Evolutionary conservation across 2,329 filamentous ascomycete genomes (phyloP), one percentile per base, ranked within the genome.

Genomic region (Nemania serpens): DNA sequence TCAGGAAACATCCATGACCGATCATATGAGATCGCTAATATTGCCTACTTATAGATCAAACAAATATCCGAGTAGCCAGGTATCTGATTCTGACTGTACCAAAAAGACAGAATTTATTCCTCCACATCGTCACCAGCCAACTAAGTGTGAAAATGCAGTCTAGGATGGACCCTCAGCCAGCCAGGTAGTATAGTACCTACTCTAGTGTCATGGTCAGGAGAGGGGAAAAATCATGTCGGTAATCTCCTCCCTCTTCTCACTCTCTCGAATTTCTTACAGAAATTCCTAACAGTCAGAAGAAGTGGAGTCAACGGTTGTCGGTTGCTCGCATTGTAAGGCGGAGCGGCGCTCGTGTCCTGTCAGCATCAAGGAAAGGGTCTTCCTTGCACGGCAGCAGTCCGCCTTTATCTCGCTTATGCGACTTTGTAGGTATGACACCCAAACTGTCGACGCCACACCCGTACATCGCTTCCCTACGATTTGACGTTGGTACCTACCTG

Each of bases 361-460:
- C 61, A 64, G 61, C 61, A 55, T 15, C 29, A 17, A 25, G 12
- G 42, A 17, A 17, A 20, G 48, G 57, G 34, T 15, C 42, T 47
- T 34, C 33, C 33, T 20, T 37, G 29, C 39, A 29, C 25, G 22
- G 17, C 18, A 43, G n/a, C 15, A n/a, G 20, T 29, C 12, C 17
- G 41, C 17, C 15, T 7, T 4, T 29, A 29, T 29, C 25, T 43
- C 41, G 41, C 41, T 43, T 43, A 43, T 43, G 25, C 25, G n/a
- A n/a, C n/a, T n/a, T n/a, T n/a, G n/a, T 46, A 22, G 17, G 41
- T 15, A 33, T 48, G 42, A 13, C n/a, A n/a, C n/a, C n/a, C n/a
- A n/a, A n/a, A n/a, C n/a, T n/a, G n/a, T n/a, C n/a, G n/a, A 20
- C 18, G 54, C 59, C 54, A 49, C 59, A 61, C 34, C 59, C 54